Percentiles rank a stretch among this genome's conserved stretches.
Conservation (phyloP, 2,329 filamentous ascomycete species). For the Pseudovirgaria hyperparasitica region DNA sequence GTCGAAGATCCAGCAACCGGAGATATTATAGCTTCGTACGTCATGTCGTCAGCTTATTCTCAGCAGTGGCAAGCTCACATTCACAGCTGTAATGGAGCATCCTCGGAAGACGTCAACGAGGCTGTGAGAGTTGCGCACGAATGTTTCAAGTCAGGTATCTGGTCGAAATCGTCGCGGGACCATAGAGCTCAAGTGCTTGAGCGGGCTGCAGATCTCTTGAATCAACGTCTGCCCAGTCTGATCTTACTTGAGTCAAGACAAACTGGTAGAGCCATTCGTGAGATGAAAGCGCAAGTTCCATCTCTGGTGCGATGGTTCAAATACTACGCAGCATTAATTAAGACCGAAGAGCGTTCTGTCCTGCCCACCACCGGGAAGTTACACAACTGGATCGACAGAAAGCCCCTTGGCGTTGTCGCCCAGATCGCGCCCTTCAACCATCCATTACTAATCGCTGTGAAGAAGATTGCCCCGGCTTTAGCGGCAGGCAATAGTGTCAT, state of each 20-base stretch:
- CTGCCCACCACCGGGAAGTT: constrained; percentile 49
- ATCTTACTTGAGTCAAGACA: constrained; percentile 53
- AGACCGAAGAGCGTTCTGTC: constrained; percentile 54
- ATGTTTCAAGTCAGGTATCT: constrained; percentile 38
- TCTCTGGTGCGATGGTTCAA: constrained; percentile 57
- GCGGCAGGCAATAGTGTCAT: constrained; percentile 23
- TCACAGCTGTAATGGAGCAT: constrained; percentile 36
- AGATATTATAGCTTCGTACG: constrained; percentile 39
- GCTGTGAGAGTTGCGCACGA: constrained; percentile 30
- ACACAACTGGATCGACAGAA: constrained; percentile 30
- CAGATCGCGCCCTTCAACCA: constrained; percentile 28
- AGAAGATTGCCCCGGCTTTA: constrained; percentile 25
- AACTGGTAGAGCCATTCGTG: constrained; percentile 54
- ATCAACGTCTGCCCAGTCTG: constrained; percentile 39
- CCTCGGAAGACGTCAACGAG: constrained; percentile 30
- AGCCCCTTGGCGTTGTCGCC: constrained; percentile 23
- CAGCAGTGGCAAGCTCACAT: background rate
- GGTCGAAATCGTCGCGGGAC: constrained; percentile 45
- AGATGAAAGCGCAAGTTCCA: constrained; percentile 58
- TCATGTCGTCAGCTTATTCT: constrained; percentile 4
- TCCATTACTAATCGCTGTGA: constrained; percentile 26
- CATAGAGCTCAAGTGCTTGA: constrained; percentile 50
- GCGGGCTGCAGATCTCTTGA: constrained; percentile 43
- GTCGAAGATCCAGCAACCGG: constrained; percentile 43
- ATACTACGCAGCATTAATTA: constrained; percentile 55